Conservation (phyloP, 2,329 filamentous ascomycete species). For the Plenodomus lindquistii region DNA sequence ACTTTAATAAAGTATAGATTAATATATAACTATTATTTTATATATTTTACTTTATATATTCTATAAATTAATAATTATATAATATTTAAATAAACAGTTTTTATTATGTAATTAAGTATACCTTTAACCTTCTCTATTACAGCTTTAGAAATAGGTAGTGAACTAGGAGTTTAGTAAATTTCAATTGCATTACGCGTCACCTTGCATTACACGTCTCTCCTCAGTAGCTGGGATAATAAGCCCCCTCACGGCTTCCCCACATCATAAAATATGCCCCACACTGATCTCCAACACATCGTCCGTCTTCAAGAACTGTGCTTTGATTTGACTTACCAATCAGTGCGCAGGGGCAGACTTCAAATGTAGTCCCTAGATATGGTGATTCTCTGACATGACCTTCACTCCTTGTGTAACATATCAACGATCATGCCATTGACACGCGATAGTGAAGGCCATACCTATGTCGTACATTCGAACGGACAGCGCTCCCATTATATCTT, state of each 20-base stretch:
- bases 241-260: constrained; percentile 11
- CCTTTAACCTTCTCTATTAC: no score
- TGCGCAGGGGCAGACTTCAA: not conserved
- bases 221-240: not conserved
- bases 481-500: constrained; percentile 38
- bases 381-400: not conserved
- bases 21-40: no score
- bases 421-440: constrained; percentile 25
- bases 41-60: no score
- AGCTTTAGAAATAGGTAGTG: no score
- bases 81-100: no score
- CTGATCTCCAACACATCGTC: not conserved
- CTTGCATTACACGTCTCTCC: no score
- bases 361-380: not conserved
- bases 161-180: no score
- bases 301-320: not conserved
- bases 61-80: no score
- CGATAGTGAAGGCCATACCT: constrained; percentile 27
- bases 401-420: not conserved
- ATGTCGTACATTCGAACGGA: constrained; percentile 32
- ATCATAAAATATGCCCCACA: constrained; percentile 11
- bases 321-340: not conserved
- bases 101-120: no score
- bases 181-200: no score
- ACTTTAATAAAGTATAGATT: no score